Evolutionary conservation across 73 alveolate genomes (phyloP).

Genomic region (Tetrahymena malaccensis): DNA sequence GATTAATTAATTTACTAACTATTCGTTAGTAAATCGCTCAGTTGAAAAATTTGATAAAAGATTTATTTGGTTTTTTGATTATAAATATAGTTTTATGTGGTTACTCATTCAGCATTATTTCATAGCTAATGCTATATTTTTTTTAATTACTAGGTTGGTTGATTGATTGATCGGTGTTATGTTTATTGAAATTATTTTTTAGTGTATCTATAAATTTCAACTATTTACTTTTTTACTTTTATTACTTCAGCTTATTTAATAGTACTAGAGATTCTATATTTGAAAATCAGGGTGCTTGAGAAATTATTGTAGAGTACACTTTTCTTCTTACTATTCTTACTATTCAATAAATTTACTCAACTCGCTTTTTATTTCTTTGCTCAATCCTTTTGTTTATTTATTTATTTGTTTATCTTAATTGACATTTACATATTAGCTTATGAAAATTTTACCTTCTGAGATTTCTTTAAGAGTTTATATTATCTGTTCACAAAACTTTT

Average conservation of each 20-base stretch:
- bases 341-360: not conserved
- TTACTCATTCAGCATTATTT: too few relatives aligned
- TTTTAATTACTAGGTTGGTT: not conserved
- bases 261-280: not conserved
- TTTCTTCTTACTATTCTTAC: not conserved
- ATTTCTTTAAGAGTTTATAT: not conserved
- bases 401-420: too few relatives aligned
- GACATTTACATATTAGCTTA: not conserved
- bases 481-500: not conserved
- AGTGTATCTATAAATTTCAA: not conserved
- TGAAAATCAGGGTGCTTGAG: not conserved
- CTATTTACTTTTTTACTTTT: not conserved
- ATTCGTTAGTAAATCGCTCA: not conserved
- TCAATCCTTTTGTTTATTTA: not conserved
- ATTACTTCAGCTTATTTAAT: not conserved
- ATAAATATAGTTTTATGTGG: too few relatives aligned
- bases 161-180: not conserved
- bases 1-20: not conserved
- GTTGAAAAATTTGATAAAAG: not conserved
- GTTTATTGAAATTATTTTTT: too few relatives aligned
- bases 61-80: too few relatives aligned
- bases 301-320: not conserved
- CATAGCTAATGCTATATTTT: too few relatives aligned
- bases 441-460: not conserved
- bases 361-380: not conserved